A percentile compares a stretch with the other conserved stretches of the same genome.
phyloP scores from a whole-genome alignment of 108 stramenopile species.

The Parietichytrium sp. region DNA sequence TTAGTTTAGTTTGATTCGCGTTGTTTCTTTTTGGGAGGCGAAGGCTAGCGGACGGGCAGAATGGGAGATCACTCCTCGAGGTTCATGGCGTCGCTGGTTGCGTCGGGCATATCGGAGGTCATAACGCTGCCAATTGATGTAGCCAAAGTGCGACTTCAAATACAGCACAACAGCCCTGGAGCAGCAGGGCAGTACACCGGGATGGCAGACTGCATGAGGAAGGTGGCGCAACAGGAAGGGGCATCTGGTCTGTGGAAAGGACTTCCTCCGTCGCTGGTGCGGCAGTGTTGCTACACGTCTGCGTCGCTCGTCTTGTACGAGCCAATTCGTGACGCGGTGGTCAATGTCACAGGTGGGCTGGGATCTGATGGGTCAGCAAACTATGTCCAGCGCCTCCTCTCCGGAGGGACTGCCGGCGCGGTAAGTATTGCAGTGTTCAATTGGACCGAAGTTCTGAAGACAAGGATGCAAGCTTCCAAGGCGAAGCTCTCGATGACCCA shows the following conservation, averaged over 20 bases:
- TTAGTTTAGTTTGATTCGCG: too few species aligned
- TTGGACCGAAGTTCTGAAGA: slow-evolving; percentile 41
- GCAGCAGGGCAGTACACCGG: background rate
- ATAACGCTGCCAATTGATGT: slow-evolving; percentile 36
- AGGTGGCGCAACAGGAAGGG: background rate
- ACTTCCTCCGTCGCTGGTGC: background rate
- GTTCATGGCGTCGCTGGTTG: slow-evolving; percentile 25
- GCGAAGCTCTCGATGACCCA: background rate
- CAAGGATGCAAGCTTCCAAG: slow-evolving; percentile 34
- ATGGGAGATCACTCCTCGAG: slow-evolving; percentile 8
- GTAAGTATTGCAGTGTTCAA: slow-evolving; percentile 20
- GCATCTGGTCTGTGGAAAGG: slow-evolving; percentile 30
- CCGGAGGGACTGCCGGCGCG: slow-evolving; percentile 38
- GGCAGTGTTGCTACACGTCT: slow-evolving; percentile 40
- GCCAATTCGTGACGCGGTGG: slow-evolving; percentile 38
- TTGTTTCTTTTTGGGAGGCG: too few species aligned
- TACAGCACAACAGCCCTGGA: background rate
- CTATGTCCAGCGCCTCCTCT: slow-evolving; percentile 15
- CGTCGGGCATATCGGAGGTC: slow-evolving; percentile 37
- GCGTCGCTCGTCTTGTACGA: slow-evolving; percentile 38
- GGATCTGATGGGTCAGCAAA: background rate
- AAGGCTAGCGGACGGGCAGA: too few species aligned
- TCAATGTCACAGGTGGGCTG: background rate
- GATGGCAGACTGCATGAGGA: background rate
- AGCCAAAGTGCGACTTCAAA: slow-evolving; percentile 36